Evolutionary conservation across 2,329 filamentous ascomycete genomes (phyloP).

Genomic region (Zymoseptoria passerinii): DNA sequence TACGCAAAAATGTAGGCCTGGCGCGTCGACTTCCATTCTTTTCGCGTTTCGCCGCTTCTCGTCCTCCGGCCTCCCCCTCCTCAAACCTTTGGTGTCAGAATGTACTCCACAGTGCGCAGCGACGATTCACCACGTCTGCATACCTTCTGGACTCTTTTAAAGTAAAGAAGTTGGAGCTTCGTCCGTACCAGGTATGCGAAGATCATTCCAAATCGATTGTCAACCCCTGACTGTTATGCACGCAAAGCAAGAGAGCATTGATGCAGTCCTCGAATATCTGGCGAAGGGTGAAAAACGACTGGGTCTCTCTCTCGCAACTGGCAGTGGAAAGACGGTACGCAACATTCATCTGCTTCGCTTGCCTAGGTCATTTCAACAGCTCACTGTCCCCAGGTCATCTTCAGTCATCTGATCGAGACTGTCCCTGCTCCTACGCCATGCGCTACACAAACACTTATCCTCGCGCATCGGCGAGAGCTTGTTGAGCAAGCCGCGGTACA

Average conservation of each 20-base stretch:
- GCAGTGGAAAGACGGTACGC: slow-evolving; percentile 65
- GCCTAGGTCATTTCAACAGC: not conserved
- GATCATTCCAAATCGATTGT: not conserved
- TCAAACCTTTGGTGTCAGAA: not conserved
- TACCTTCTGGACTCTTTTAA: not conserved
- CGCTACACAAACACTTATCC: slow-evolving; percentile 73
- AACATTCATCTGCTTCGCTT: slow-evolving; percentile 35
- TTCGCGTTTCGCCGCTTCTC: not conserved
- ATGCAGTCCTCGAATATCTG: slow-evolving; percentile 63
- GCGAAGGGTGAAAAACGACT: slow-evolving; percentile 63
- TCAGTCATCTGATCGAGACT: slow-evolving; percentile 85
- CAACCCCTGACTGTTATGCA: not conserved
- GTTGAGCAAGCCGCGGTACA: slow-evolving; percentile 89
- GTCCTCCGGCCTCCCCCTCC: not conserved
- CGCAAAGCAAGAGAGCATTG: slow-evolving; percentile 74
- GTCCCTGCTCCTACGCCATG: slow-evolving; percentile 49
- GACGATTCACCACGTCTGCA: slow-evolving; percentile 1
- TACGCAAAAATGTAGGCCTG: slow-evolving; percentile 2
- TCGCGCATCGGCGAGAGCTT: slow-evolving; percentile 86
- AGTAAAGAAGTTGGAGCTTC: slow-evolving; percentile 40
- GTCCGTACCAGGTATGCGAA: slow-evolving; percentile 51
- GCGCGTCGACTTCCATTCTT: not conserved
- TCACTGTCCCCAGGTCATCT: slow-evolving; percentile 60
- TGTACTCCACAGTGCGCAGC: not conserved
- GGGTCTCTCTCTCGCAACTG: slow-evolving; percentile 77